Conservation (phyloP, 768 basidiomycete genomes). For the Lepiota brunneoincarnata region DNA sequence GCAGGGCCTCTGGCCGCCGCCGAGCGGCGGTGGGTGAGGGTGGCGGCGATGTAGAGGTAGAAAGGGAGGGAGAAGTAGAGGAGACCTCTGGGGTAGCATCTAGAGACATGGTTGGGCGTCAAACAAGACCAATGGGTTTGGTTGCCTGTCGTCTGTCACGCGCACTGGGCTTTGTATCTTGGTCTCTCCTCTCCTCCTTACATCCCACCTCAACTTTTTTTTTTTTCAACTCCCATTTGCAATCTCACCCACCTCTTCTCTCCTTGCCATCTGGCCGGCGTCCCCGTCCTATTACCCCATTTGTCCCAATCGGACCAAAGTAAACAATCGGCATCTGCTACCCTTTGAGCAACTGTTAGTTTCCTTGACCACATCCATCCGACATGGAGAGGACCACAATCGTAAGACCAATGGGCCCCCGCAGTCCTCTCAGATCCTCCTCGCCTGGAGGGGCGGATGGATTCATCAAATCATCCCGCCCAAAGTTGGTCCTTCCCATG, state of each 20-base stretch:
- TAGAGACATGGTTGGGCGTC: not conserved
- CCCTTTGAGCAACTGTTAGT: constrained; percentile 15
- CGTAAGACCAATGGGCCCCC: constrained; percentile 51
- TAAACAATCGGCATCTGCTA: constrained; percentile 22
- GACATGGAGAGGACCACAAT: constrained; percentile 24
- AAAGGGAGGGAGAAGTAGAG: constrained; percentile 8
- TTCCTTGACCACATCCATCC: constrained; percentile 25
- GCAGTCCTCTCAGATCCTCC: constrained; percentile 33
- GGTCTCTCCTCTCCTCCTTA: too few species aligned
- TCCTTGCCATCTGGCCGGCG: not conserved
- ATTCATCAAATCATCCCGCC: not conserved
- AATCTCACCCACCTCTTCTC: not conserved
- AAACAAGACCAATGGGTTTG: not conserved
- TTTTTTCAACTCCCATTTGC: too few species aligned
- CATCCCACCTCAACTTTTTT: too few species aligned
- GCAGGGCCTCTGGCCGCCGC: constrained; percentile 32
- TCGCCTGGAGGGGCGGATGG: not conserved
- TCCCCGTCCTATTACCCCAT: constrained; percentile 20
- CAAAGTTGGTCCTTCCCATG: not conserved
- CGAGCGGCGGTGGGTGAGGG: constrained; percentile 23
- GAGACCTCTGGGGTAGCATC: not conserved
- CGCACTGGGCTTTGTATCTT: too few species aligned
- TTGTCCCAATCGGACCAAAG: constrained; percentile 20
- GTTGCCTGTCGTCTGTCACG: too few species aligned
- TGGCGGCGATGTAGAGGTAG: constrained; percentile 10